Base-by-base conservation (phyloP, 331 rosid genomes). In the Stylosanthes scabra region DNA sequence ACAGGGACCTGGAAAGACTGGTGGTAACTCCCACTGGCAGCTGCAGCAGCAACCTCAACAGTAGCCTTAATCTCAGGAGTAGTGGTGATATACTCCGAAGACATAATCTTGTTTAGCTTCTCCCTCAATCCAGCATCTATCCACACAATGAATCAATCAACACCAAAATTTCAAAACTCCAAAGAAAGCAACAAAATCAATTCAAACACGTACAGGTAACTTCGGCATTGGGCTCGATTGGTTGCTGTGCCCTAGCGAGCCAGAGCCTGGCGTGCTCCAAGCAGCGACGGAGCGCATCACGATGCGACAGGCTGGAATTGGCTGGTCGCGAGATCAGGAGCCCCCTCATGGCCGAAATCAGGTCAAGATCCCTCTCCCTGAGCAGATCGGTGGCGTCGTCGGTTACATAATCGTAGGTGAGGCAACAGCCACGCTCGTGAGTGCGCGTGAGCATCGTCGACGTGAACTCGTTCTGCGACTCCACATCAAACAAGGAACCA, bases 361-460 rank as follows among this genome's bases (percentile, higher is more conserved):
- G 85, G 68, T 95, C 97, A 84, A 95, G 78, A 73, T 95, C 99
- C 66, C 81, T 86, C 88, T 92, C 98, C 6, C 87, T 82, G 0
- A 95, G 98, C 80, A 87, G 91, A 86, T 95, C 98, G 20, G 96
- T 90, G 13, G 96, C 97, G 68, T 95, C 98, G 71, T 92, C 99
- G 1, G 96, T 88, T 66, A 95, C 97, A 61, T 91, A 90, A 41
- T 95, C 98, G 47, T 95, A 95, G 55, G 99, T 95, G 85, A 95
- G 76, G 85, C 99, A 95, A 50, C 99, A 95, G 0, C 96, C 91
- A 5, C 99, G 86, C 83, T 95, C 99, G 65, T 90, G 97, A 3
- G 92, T 95, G 75, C 99, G 81, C 1, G 96, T 90, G 15, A 94
- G 83, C 91, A 91, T 90, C 44, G 90, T 90, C 8, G 97, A 86